Percentiles rank a stretch among this genome's conserved stretches.
Evolutionary conservation across 345 rosid species (phyloP).

Genomic region (Luvunga scandens): DNA sequence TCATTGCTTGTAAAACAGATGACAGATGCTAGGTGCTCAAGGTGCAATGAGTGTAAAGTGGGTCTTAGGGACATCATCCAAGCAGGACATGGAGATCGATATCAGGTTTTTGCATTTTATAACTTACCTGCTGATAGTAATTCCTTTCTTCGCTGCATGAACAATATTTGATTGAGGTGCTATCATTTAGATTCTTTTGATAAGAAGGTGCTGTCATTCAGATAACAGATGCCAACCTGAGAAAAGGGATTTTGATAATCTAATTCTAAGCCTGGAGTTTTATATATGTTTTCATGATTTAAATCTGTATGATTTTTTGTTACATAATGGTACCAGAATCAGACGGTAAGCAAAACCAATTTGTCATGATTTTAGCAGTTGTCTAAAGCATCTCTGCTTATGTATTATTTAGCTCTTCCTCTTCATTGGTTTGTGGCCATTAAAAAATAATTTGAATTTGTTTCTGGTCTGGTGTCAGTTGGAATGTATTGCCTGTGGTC

Average conservation of each 20-base stretch:
- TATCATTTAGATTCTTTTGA: no score
- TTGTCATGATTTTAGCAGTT: not conserved
- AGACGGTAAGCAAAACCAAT: not conserved
- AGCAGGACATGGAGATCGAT: slow-evolving; percentile 94
- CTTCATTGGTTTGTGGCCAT: not conserved
- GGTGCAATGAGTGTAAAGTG: slow-evolving; percentile 72
- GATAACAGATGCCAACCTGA: slow-evolving; percentile 50
- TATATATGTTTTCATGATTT: not conserved
- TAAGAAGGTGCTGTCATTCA: not conserved
- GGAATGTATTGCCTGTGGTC: slow-evolving; percentile 85
- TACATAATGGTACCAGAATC: not conserved
- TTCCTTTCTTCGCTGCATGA: not conserved
- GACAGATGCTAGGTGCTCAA: slow-evolving; percentile 50
- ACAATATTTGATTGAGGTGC: no score
- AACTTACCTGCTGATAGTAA: not conserved
- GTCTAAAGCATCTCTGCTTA: not conserved
- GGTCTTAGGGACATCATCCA: slow-evolving; percentile 91
- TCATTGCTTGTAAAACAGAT: slow-evolving; percentile 17
- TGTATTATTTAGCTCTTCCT: not conserved
- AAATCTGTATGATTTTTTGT: not conserved
- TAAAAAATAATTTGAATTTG: slow-evolving; percentile 8
- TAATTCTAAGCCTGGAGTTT: not conserved
- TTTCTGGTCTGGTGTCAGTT: slow-evolving; percentile 40
- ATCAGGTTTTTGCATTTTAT: slow-evolving; percentile 56
- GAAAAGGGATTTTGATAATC: not conserved